A percentile compares a stretch with the other conserved stretches of the same genome.
Evolutionary conservation across 495 filamentous ascomycete species (phyloP).

Genomic region (Hypoxylon crocopeplum): DNA sequence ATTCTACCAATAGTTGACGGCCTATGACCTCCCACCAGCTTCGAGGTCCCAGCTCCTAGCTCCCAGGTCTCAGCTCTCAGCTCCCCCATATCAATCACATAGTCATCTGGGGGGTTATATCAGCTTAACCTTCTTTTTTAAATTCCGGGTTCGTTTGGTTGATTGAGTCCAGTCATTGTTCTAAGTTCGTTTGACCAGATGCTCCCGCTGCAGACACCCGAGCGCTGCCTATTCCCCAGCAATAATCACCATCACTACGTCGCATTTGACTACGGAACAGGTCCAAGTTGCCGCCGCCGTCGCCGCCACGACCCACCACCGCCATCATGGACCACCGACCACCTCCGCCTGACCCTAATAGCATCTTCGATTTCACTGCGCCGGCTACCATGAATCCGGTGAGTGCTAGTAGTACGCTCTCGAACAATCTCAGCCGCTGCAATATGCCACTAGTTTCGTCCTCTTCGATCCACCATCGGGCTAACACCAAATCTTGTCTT

Average conservation of each 20-base stretch:
- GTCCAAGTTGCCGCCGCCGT: slow-evolving; percentile 17
- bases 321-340: slow-evolving; percentile 49
- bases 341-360: slow-evolving; percentile 37
- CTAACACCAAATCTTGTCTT: slow-evolving; percentile 22
- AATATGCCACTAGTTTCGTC: slow-evolving; percentile 5
- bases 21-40: no score
- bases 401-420: slow-evolving; percentile 24
- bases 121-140: no score
- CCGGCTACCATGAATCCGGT: slow-evolving; percentile 37
- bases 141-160: slow-evolving; percentile 8
- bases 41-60: no score
- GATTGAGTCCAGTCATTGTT: background rate
- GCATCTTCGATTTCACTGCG: slow-evolving; percentile 43
- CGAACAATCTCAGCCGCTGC: background rate
- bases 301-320: slow-evolving; percentile 28
- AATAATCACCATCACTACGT: slow-evolving; percentile 18
- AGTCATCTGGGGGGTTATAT: no score
- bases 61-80: no score
- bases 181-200: slow-evolving; percentile 26
- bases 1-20: background rate
- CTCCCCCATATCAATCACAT: no score
- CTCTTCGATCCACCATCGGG: slow-evolving; percentile 1
- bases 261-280: slow-evolving; percentile 25
- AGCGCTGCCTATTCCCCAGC: slow-evolving; percentile 18
- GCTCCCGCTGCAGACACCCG: slow-evolving; percentile 23